Percentiles rank a stretch among this genome's conserved stretches.
Conservation (phyloP, 2,329 filamentous ascomycete genomes). For the Cladosporium halotolerans region DNA sequence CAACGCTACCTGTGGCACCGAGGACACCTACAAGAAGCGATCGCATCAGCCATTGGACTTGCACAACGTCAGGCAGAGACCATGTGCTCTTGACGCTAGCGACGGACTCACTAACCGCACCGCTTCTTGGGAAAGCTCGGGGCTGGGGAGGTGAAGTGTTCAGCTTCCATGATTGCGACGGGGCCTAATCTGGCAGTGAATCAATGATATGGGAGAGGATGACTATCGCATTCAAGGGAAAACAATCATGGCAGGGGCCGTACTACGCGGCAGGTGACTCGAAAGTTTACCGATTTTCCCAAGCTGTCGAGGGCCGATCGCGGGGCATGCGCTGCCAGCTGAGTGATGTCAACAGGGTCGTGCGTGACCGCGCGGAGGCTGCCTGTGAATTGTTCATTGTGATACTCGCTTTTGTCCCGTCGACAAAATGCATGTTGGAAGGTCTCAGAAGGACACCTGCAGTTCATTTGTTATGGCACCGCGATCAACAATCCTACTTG, state of each 20-base stretch:
- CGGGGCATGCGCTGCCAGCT: not conserved
- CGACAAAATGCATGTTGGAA: no score
- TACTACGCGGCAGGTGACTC: not conserved
- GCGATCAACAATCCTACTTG: no score
- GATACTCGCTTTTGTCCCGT: no score
- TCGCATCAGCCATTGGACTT: slow-evolving; percentile 5
- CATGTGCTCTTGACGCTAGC: slow-evolving; percentile 36
- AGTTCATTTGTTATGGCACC: no score
- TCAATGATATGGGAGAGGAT: not conserved
- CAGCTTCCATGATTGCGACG: slow-evolving; percentile 35
- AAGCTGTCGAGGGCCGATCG: not conserved
- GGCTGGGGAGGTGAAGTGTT: slow-evolving; percentile 33
- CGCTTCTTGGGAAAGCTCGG: slow-evolving; percentile 45
- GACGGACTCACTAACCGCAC: slow-evolving; percentile 40
- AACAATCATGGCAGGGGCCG: not conserved
- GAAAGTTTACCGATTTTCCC: not conserved
- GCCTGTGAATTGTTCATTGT: no score
- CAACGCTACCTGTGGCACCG: slow-evolving; percentile 88
- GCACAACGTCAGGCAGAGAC: not conserved
- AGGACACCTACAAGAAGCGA: slow-evolving; percentile 52
- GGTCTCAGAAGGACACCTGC: no score
- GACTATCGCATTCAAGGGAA: not conserved
- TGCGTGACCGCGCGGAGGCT: no score
- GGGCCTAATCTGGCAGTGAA: not conserved
- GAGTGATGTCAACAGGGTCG: not conserved